Percentiles rank a stretch among this genome's conserved stretches.
Evolutionary conservation across 208 protist genomes (phyloP).

Genomic region (Wallacemonas sp.): DNA sequence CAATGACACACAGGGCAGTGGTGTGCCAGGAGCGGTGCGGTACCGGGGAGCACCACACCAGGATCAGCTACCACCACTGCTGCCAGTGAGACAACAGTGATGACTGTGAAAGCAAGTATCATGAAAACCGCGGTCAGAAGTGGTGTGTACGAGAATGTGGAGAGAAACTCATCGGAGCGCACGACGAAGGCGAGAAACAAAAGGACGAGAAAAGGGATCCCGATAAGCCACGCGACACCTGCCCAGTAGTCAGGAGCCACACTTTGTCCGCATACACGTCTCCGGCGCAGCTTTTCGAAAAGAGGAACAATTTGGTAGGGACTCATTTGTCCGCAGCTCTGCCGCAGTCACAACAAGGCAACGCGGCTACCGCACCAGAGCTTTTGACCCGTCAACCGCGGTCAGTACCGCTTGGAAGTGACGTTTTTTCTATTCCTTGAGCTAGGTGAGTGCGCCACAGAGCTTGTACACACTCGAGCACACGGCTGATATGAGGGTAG

Average conservation of each 20-base stretch:
- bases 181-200: not conserved
- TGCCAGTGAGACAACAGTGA: not conserved
- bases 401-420: too few relatives aligned
- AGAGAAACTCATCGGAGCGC: not conserved
- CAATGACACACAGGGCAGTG: slow-evolving; percentile 41
- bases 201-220: slow-evolving; percentile 8
- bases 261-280: slow-evolving; percentile 17
- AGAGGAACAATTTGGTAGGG: not conserved
- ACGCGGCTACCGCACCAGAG: too few relatives aligned
- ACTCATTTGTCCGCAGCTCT: too few relatives aligned
- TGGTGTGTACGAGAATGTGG: not conserved
- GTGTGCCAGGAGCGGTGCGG: slow-evolving; percentile 21
- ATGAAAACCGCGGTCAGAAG: not conserved
- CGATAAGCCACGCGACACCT: slow-evolving; percentile 19
- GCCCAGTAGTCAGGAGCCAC: slow-evolving; percentile 23
- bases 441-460: too few relatives aligned
- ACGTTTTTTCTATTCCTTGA: too few relatives aligned
- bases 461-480: too few relatives aligned
- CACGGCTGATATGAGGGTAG: too few relatives aligned
- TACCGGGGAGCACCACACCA: slow-evolving; percentile 26
- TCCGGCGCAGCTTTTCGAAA: not conserved
- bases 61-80: slow-evolving; percentile 43
- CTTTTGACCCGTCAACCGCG: too few relatives aligned
- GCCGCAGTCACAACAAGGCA: too few relatives aligned
- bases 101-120: not conserved